Conservation (phyloP, 257 asterid genomes). For the Gynochthodes officinalis region DNA sequence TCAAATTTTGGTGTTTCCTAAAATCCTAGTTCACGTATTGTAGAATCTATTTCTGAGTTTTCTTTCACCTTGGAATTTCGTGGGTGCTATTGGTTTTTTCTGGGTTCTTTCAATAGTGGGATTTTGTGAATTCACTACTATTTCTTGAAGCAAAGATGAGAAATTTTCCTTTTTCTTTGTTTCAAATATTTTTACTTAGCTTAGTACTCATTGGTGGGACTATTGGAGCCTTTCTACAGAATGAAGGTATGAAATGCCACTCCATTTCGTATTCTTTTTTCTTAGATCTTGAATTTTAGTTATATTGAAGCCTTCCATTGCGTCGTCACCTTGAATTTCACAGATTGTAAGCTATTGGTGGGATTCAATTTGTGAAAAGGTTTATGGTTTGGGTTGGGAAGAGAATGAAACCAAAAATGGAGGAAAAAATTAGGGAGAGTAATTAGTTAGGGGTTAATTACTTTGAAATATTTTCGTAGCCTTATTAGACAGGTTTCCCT, state of each 20-base stretch:
- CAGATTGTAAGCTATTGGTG: too few species aligned
- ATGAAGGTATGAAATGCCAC: slow-evolving; percentile 52
- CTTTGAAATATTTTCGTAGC: too few species aligned
- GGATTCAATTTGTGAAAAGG: too few species aligned
- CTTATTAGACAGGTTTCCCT: too few species aligned
- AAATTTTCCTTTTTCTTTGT: slow-evolving; percentile 28
- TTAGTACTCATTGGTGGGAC: slow-evolving; percentile 37
- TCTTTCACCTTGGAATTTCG: slow-evolving; percentile 12
- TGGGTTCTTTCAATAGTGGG: slow-evolving; percentile 22
- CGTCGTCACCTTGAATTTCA: too few species aligned
- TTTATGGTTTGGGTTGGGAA: too few species aligned
- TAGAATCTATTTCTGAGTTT: slow-evolving; percentile 10
- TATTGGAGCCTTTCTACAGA: slow-evolving; percentile 48
- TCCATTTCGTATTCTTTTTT: slow-evolving; percentile 5
- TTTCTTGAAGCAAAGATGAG: slow-evolving; percentile 41
- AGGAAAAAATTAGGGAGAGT: too few species aligned
- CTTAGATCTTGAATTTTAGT: slow-evolving; percentile 45
- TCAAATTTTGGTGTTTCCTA: slow-evolving; percentile 10
- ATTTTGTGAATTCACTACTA: slow-evolving; percentile 9
- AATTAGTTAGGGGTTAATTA: too few species aligned
- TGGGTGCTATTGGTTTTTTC: not conserved
- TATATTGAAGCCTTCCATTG: too few species aligned
- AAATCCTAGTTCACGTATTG: slow-evolving; percentile 16
- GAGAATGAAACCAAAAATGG: too few species aligned
- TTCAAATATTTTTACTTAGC: slow-evolving; percentile 41